Conservation (phyloP, 345 rosid genomes). For the Lepidium africanum region DNA sequence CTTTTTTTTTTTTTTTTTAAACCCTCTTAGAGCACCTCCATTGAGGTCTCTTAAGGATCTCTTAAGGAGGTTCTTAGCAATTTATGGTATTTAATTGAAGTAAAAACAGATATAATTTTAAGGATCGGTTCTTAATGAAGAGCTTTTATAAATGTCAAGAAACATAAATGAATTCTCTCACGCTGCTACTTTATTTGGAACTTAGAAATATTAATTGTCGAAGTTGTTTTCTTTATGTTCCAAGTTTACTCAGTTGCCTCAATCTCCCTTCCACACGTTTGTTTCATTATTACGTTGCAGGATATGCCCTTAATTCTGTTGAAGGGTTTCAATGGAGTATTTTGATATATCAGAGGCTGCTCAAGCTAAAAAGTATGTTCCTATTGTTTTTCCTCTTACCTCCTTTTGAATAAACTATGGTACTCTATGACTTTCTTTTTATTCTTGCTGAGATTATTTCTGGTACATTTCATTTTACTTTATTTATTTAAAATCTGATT, state of each 20-base stretch:
- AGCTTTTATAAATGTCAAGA: too few relatives aligned
- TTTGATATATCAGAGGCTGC: slow-evolving; percentile 89
- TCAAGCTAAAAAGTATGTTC: slow-evolving; percentile 84
- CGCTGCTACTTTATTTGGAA: not conserved
- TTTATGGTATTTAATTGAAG: too few relatives aligned
- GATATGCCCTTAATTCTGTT: slow-evolving; percentile 96
- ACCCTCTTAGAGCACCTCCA: too few relatives aligned
- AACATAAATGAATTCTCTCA: not conserved
- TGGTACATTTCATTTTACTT: not conserved
- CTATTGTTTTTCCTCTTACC: not conserved
- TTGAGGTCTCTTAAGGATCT: too few relatives aligned
- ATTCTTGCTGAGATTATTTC: not conserved
- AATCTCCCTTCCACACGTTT: not conserved
- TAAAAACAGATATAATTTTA: too few relatives aligned
- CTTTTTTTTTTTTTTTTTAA: too few relatives aligned
- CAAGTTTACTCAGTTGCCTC: not conserved
- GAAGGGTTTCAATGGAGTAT: slow-evolving; percentile 96
- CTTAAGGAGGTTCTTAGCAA: too few relatives aligned
- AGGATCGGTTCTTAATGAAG: too few relatives aligned
- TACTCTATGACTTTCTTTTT: not conserved
- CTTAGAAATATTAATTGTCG: not conserved
- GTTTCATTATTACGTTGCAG: slow-evolving; percentile 37
- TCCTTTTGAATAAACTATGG: not conserved
- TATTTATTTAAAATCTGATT: not conserved
- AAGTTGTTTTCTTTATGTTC: not conserved